These are phyloP conservation scores for Heracleum sosnowskyi DNA, from an alignment of 129 eudicot species.

Conservation along the genomic window DNA sequence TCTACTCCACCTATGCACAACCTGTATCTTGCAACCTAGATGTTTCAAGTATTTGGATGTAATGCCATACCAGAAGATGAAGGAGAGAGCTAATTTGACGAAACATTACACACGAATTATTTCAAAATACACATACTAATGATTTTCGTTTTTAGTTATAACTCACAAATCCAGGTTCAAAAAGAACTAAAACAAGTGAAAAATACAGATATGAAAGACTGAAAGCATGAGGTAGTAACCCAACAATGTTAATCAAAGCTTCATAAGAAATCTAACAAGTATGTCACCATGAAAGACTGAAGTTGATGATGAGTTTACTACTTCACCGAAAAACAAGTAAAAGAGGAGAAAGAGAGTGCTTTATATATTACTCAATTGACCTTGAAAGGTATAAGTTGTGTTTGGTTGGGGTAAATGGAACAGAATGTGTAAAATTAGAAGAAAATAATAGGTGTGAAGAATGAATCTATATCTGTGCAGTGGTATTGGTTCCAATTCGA, in stretches of 20 bases:
- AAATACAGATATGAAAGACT: not conserved
- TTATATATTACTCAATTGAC: not conserved
- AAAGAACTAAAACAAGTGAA: not conserved
- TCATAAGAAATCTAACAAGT: not conserved
- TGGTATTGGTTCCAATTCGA: too few relatives aligned
- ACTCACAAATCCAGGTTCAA: not conserved
- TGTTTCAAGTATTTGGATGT: not conserved
- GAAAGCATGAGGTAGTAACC: not conserved
- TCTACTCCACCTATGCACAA: not conserved
- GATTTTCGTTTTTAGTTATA: not conserved
- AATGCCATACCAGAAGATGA: not conserved
- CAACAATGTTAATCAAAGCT: not conserved
- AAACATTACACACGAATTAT: not conserved
- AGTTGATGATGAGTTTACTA: not conserved
- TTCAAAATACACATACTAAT: not conserved
- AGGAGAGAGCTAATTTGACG: not conserved
- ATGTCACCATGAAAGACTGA: not conserved
- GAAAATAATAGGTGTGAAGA: too few relatives aligned
- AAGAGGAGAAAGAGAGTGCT: not conserved
- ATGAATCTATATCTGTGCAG: too few relatives aligned
- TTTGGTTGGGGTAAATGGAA: too few relatives aligned
- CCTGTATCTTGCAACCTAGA: not conserved
- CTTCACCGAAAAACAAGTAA: not conserved
- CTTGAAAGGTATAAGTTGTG: not conserved
- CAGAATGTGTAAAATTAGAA: too few relatives aligned